Base-by-base conservation (phyloP, 2,329 filamentous ascomycete species). In the Nakataea oryzae region DNA sequence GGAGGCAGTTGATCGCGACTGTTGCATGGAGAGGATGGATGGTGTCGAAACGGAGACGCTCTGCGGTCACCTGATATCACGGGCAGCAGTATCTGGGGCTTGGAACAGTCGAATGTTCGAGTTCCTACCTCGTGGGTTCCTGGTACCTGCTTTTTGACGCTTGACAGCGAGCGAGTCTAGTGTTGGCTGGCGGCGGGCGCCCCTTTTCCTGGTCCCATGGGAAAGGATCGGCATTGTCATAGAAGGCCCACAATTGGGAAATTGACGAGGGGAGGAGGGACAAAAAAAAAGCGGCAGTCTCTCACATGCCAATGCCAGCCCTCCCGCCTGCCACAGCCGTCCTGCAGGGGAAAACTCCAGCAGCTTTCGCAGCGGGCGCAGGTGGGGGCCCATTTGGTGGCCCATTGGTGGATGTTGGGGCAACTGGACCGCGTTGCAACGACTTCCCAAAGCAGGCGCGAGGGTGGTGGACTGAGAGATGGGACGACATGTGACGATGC, bases 401-500 rank as follows among this genome's bases (percentile, higher is more conserved):
- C 41, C 41, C 17, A 47, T 21, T 47, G 41, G 41, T 17, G 41
- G 41, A 17, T 21, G 41, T n/a, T n/a, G 41, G 41, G 41, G 9
- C 14, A 47, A 13, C 41, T n/a, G n/a, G n/a, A 47, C 14, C 41
- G 41, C 41, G 41, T 50, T 50, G 41, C 41, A n/a, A 24, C 41
- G 41, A 50, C 41, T n/a, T 50, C 41, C 41, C 21, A 50, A 24
- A n/a, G 41, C 21, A 47, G 5, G 41, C 17, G 41, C 14, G 41
- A n/a, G 11, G 34, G 41, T n/a, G 41, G 41, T 50, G 41, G 41
- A 50, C 41, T 50, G 41, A 50, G 24, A 26, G 47, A 60, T 60
- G 34, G 58, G 58, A 60, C 58, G 58, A 60, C 58, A 60, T 60
- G 58, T 60, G 58, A 60, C 14, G 58, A 60, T 54, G 58, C 30